Base-by-base conservation (phyloP, 2,329 filamentous ascomycete species). In the Geosmithia putterillii region DNA sequence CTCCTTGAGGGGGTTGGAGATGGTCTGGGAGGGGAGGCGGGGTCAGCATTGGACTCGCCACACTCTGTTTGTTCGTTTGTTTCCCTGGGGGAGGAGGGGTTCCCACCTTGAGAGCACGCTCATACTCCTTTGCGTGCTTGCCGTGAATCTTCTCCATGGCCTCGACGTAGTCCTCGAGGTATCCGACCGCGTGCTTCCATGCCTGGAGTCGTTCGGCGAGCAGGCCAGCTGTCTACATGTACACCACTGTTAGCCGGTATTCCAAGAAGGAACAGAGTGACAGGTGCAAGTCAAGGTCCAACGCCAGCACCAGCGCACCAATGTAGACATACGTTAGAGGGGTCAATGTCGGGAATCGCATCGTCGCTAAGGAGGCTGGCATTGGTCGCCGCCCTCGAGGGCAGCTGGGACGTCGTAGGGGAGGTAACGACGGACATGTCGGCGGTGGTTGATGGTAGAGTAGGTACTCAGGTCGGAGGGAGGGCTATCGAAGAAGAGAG, bases 111-210 rank as follows among this genome's bases (percentile, higher is more conserved):
- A 96, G 66, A 9, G 92, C 81, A 65, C 86, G 90, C 68, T 96
- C 89, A 57, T 95, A 95, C 62, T 96, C 90, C 69, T 95, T 96
- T 44, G 86, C 80, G 53, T 95, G 83, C 10, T 77, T 74, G 57
- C 81, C 83, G 58, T 95, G 83, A 46, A 86, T 72, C 71, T 90
- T 95, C 62, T 95, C 88, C 3, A 88, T 86, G 7, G 84, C 81
- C 23, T 69, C 70, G 55, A 96, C 73, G 61, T 95, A 98, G 42
- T 94, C 87, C 64, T 96, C 88, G 40, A 98, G 73, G 58, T 95
- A 90, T 45, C 73, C 86, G 48, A 88, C 86, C 47, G 89, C 86
- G 61, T 96, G 90, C 62, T 95, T 96, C 88, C 88, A 98, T 40
- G 92, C 92, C 55, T 86, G 83, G 47, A 98, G 73, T 50, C 92